Evolutionary conservation across 2,329 filamentous ascomycete species (phyloP), one percentile per base, ranked within the genome.

Genomic region (Penicillium hesseltinei): DNA sequence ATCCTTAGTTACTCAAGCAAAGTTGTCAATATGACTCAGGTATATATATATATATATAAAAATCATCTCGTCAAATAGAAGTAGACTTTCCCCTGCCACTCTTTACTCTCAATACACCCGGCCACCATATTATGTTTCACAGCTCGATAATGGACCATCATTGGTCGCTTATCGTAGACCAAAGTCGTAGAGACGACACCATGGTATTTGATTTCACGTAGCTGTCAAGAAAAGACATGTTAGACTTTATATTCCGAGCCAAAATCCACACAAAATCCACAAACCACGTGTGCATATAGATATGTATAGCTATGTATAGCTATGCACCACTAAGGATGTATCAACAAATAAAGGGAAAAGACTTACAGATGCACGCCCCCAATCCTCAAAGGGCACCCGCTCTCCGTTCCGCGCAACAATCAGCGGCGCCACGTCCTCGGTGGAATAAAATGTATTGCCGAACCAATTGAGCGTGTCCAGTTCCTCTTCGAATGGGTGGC

Each of bases 401-500:
- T 53, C 38, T 10, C 61, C 61, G 44, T 61, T 57, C n/a, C 31
- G 49, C 10, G 53, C 54, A 21, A 69, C 47, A 23, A 70, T 63
- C 33, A 74, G 60, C 8, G 71, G 70, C 10, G 71, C 70, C 10
- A 73, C 70, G 38, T 73, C 69, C 17, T 73, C 61, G 0, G 60
- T 60, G 3, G 58, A 62, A 4, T 63, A 58, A 42, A 72, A 73
- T n/a, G 65, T 66, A 21, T 71, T 70, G 0, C 71, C 71, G 1
- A 67, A 65, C 71, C 71, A 74, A 11, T 67, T 67, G 36, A 71
- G 59, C 2, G 60, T 52, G 6, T 56, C 57, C 25, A 72, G 58
- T 21, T 61, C 54, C 8, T 56, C 38, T 45, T 70, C 60, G 2
- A 62, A 61, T 1, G 66, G 62, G 35, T 71, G 69, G 1, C 63